Base-by-base conservation (phyloP, 164 flowering plant genomes). In the Vitis labrusca region DNA sequence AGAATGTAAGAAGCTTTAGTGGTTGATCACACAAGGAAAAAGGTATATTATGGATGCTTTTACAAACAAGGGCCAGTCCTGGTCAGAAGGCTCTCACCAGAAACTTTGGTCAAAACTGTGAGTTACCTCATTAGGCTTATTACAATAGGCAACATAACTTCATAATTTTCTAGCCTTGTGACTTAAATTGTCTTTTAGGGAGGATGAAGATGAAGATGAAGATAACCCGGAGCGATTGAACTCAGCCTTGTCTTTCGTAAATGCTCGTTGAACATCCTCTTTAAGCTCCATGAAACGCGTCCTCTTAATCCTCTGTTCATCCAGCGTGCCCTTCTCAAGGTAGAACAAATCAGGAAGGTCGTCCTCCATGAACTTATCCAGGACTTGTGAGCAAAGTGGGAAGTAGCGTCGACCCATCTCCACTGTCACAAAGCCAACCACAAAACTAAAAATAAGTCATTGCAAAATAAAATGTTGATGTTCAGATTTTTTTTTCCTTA, bases 311-410 rank as follows among this genome's bases (percentile, higher is more conserved):
- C 58, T 76, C 70, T 85, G 88, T 65, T 89, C 93, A 12, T 85
- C 81, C 3, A 59, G 71, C 2, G 86, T 80, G 62, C 91, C 91
- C 66, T 74, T 83, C 77, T 89, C 87, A 10, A 85, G 85, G 79
- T 69, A 82, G 51, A 76, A 77, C 55, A 76, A 37, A 47, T 85
- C 92, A 0, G 81, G 80, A 16, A 81, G 61, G 72, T 85, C 91
- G 61, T 88, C 90, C 10, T 84, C 90, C 84, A 89, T 72, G 72
- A 87, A 81, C 71, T 84, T 86, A 71, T 87, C 89, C 58, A 89
- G 76, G 23, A 82, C 94, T 69, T 82, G 73, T 1, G 89, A 87
- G 79, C 91, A 87, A 76, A 74, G 75, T 2, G 91, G 94, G 64
- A 89, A 88, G 62, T 66, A 87, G 12, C 88, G 86, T 23, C 84